Evolutionary conservation across 1,284 basidiomycete genomes (phyloP), one percentile per base, ranked within the genome.

Genomic region (Microbotryomycetes sp.): DNA sequence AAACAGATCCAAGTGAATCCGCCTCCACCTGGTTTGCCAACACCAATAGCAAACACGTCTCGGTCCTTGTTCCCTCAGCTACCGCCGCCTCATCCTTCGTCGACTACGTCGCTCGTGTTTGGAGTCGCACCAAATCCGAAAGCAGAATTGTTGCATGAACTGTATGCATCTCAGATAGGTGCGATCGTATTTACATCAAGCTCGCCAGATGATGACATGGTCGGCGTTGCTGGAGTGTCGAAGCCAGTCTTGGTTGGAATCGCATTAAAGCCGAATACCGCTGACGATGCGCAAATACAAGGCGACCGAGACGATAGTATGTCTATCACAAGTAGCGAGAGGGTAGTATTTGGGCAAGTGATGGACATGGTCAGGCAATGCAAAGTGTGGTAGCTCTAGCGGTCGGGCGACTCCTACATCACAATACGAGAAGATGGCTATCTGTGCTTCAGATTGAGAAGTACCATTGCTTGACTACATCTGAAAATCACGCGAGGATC

Each of bases 101-200:
- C 90, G 57, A 81, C 86, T 56, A 79, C 92, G 49, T 87, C 83
- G 0, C 83, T 86, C 0, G 76, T 97, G 30, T 80, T 97, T 28
- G 93, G 92, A 42, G 82, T 77, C 14, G 75, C 80, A 3, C 77
- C 74, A 23, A 81, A 84, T 2, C 79, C 82, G 53, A 82, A 86
- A 60, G 72, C 83, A 60, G 83, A 84, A 48, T 84, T 85, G 0
- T 76, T 94, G 25, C 84, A 93, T 73, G 85, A 86, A 48, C 79
- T 94, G 0, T 96, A 93, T 74, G 85, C 85, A 0, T 80, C 85
- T 4, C 92, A 97, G 70, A 85, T 91, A 50, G 88, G 91, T 0
- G 89, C 89, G 0, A 80, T 93, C 7, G 75, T 92, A 1, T 94
- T 65, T n/a, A 32, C 49, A n/a, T 42, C 46, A 9, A 36, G 50